Evolutionary conservation across 1,284 basidiomycete genomes (phyloP).

Genomic region (Sanghuangporus weigelae): DNA sequence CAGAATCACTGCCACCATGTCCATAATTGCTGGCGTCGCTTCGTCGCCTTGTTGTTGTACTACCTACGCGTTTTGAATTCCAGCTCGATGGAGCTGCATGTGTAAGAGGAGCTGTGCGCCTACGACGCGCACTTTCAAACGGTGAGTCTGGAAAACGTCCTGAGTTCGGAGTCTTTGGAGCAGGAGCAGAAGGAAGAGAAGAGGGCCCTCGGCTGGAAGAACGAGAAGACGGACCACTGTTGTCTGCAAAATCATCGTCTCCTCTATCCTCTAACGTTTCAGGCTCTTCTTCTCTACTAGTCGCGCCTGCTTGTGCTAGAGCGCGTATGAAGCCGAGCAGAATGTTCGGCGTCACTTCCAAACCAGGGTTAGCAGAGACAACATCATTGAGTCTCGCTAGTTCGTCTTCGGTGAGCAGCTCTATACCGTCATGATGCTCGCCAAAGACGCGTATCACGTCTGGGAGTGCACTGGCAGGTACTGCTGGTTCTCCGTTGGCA

Average conservation of each 20-base stretch:
- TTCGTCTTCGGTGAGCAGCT: slow-evolving; percentile 56
- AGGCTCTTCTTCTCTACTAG: slow-evolving; percentile 30
- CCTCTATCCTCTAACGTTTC: slow-evolving; percentile 21
- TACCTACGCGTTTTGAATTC: slow-evolving; percentile 48
- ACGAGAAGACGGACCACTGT: slow-evolving; percentile 34
- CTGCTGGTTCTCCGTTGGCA: slow-evolving; percentile 49
- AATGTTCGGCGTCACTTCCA: slow-evolving; percentile 63
- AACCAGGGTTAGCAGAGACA: slow-evolving; percentile 51
- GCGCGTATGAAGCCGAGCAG: slow-evolving; percentile 61
- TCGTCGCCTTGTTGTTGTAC: slow-evolving; percentile 54
- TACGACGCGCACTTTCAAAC: slow-evolving; percentile 70
- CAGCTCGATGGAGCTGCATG: slow-evolving; percentile 62
- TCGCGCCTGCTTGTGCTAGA: slow-evolving; percentile 47
- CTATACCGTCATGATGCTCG: slow-evolving; percentile 47
- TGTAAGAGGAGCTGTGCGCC: slow-evolving; percentile 29
- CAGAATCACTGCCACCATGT: slow-evolving; percentile 54
- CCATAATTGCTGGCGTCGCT: slow-evolving; percentile 57
- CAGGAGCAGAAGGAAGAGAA: slow-evolving; percentile 23
- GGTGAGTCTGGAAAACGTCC: slow-evolving; percentile 37
- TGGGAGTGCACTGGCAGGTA: slow-evolving; percentile 62
- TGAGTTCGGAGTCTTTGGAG: slow-evolving; percentile 41
- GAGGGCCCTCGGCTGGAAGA: slow-evolving; percentile 48
- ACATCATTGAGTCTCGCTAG: slow-evolving; percentile 49
- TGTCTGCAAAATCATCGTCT: slow-evolving; percentile 24
- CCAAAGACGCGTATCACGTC: slow-evolving; percentile 61